Base-by-base conservation (phyloP, 192 early-diverging fungal species). In the Oehlia diaphana region DNA sequence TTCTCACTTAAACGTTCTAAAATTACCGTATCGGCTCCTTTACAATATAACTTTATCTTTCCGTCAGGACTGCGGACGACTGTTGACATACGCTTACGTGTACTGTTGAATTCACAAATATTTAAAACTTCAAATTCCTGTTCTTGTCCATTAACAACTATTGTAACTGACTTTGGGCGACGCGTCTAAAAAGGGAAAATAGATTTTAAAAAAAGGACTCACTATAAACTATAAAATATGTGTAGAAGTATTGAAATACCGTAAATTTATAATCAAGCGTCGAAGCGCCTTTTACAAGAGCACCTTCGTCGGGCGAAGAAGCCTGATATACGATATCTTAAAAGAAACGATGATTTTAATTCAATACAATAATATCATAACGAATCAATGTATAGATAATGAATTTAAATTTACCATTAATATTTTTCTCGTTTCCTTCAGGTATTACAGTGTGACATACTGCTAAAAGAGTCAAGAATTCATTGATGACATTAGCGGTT, bases 381-480 rank as follows among this genome's bases (percentile, higher is more conserved):
- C 21, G 23, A 16, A 69, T 67, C 50, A 66, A 23, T 62, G 14
- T 9, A 72, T 13, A 49, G 33, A 33, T 62, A 31, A 42, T 35
- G n/a, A 31, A 12, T 12, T 74, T 33, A 71, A 39, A 44, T 66
- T 49, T 77, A 84, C 87, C 80, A 44, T 76, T 58, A 33, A 81
- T 78, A 39, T 85, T 82, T 28, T 62, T 72, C 37, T 89, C 89
- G 21, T 86, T 81, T 62, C 83, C 77, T 84, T 98, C 97, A 12
- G 98, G 97, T 82, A 99, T 99, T 23, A 99, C 98, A 5, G 98
- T 99, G 81, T 99, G 98, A 84, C 98, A 99, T 9, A 95, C 94
- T 23, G 95, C 92, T 23, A 99, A 87, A 14, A 98, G 83, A 35
- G 92, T 92, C 77, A 98, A 88, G 79, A 99, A 99, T 86, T 98